These are phyloP conservation scores for Wickerhamomyces sp. DNA, from an alignment of 1,139 yeast genomes.

Conservation along the genomic window DNA sequence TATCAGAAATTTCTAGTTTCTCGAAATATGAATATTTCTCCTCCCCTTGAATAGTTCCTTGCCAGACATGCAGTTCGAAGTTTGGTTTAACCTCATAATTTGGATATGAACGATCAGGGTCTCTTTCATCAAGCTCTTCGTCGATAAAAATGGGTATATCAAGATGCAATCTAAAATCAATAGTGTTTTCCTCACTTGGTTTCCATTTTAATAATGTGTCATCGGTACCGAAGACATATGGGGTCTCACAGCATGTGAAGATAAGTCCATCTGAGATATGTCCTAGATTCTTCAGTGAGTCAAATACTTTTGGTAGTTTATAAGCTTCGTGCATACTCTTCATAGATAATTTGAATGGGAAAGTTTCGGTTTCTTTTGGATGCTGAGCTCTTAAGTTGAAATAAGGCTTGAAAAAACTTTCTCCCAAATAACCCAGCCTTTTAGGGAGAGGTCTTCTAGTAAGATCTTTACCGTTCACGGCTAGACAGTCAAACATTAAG, in stretches of 20 bases:
- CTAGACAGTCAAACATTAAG: constrained; percentile 87
- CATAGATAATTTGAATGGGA: constrained; percentile 82
- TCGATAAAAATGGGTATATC: constrained; percentile 66
- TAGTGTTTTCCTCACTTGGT: constrained; percentile 90
- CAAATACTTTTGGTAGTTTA: constrained; percentile 72
- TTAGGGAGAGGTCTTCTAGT: constrained; percentile 70
- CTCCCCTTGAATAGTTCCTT: constrained; percentile 45
- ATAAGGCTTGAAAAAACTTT: constrained; percentile 78
- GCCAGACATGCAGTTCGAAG: constrained; percentile 69
- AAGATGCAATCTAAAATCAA: constrained; percentile 76
- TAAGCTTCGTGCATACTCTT: constrained; percentile 85
- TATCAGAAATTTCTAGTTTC: constrained; percentile 55
- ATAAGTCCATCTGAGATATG: constrained; percentile 94
- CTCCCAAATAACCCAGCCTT: constrained; percentile 83
- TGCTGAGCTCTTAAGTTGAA: constrained; percentile 58
- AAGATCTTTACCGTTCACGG: constrained; percentile 70
- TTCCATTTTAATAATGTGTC: constrained; percentile 86
- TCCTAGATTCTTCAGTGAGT: constrained; percentile 65
- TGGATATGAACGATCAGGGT: constrained; percentile 68
- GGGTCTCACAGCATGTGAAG: constrained; percentile 86
- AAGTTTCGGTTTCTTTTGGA: constrained; percentile 70
- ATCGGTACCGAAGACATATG: constrained; percentile 88
- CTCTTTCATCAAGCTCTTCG: constrained; percentile 63
- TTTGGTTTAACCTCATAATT: constrained; percentile 82
- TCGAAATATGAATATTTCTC: constrained; percentile 62